Evolutionary conservation across 192 early-diverging fungal genomes (phyloP).

Genomic region (Backusella psychrophila): DNA sequence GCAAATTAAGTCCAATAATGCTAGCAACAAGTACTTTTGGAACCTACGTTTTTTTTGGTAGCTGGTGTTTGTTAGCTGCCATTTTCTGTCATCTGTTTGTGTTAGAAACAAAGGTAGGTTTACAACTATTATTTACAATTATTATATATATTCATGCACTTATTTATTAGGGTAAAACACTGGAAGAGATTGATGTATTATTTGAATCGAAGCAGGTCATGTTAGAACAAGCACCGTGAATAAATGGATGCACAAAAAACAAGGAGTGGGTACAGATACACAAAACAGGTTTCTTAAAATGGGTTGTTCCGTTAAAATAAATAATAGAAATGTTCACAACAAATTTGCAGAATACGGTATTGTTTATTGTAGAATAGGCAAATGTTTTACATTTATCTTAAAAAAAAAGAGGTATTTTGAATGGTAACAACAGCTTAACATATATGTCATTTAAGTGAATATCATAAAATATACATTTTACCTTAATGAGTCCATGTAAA

Average conservation of each 20-base stretch:
- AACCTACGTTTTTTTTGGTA: constrained; percentile 67
- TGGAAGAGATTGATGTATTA: constrained; percentile 86
- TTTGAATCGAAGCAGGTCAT: neutral
- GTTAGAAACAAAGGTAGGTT: constrained; percentile 61
- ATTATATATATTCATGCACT: neutral
- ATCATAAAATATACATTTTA: neutral
- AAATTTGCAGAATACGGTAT: neutral
- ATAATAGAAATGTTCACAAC: neutral
- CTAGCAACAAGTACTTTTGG: constrained; percentile 50
- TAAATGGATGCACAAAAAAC: neutral
- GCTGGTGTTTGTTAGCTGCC: constrained; percentile 51
- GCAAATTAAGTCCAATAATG: constrained; percentile 47
- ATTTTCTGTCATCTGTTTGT: constrained; percentile 64
- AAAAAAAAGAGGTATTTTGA: neutral
- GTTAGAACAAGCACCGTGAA: neutral
- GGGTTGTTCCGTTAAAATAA: neutral
- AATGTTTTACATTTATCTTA: neutral
- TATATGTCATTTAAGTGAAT: neutral
- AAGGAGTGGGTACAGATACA: neutral
- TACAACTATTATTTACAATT: neutral
- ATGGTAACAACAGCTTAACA: neutral
- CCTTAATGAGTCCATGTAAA: neutral
- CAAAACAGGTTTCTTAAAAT: neutral
- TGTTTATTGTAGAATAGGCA: neutral
- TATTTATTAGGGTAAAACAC: constrained; percentile 57